These are phyloP conservation scores for Sclerotinia sclerotiorum DNA, from an alignment of 2,329 filamentous ascomycete genomes.

Conservation along the genomic window DNA sequence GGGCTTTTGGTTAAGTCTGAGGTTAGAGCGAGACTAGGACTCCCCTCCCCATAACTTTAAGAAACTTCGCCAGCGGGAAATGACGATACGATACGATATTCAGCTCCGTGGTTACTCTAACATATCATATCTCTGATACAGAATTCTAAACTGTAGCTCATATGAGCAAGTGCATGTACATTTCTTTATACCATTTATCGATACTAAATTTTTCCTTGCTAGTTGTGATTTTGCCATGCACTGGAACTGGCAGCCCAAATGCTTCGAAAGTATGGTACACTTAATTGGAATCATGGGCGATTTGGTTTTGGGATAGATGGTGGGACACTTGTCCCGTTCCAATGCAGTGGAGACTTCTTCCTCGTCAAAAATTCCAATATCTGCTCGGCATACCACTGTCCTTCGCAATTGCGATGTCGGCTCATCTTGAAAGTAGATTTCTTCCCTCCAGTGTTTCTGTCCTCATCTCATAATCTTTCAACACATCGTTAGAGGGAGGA, in stretches of 20 bases:
- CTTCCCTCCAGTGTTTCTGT: neutral
- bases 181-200: neutral
- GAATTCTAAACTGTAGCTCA: neutral
- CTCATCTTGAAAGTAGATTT: no score
- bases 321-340: neutral
- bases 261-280: neutral
- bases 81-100: rapidly evolving
- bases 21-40: neutral
- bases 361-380: neutral
- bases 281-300: neutral
- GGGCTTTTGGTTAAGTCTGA: neutral
- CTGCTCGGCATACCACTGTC: neutral
- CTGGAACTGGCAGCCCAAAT: neutral
- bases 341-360: neutral
- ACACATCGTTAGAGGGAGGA: neutral
- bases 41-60: no score
- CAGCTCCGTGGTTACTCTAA: no score
- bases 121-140: neutral
- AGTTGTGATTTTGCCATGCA: neutral
- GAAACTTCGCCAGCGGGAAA: neutral
- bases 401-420: neutral
- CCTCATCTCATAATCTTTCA: neutral
- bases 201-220: rapidly evolving
- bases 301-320: no score
- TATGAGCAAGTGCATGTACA: neutral